Conservation (phyloP, 2,329 filamentous ascomycete genomes). For the Verruconis gallopava region DNA sequence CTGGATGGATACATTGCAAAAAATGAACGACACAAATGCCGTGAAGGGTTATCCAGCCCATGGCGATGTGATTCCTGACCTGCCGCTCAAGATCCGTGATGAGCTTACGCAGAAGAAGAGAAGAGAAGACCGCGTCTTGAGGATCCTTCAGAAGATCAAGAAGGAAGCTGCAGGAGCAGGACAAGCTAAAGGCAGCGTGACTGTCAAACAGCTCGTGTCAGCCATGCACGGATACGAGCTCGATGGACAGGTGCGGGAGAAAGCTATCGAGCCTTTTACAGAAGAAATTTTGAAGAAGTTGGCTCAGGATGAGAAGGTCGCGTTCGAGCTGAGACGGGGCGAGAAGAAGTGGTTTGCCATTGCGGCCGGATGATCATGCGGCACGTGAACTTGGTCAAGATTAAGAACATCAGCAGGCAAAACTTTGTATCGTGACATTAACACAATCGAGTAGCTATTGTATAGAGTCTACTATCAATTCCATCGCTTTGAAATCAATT, state of each 20-base stretch:
- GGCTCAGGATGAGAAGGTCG: conserved; percentile 23
- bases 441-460: too few species aligned
- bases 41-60: conserved; percentile 33
- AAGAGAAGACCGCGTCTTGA: conserved; percentile 13
- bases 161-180: conserved; percentile 6
- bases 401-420: too few species aligned
- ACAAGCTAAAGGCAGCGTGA: conserved; percentile 22
- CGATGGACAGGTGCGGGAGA: conserved; percentile 22
- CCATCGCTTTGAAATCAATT: too few species aligned
- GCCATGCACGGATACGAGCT: conserved; percentile 29
- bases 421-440: too few species aligned
- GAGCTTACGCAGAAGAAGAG: conserved; percentile 27
- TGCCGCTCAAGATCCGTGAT: conserved; percentile 25
- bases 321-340: conserved; percentile 16
- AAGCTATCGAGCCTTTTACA: conserved; percentile 75
- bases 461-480: too few species aligned
- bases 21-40: conserved; percentile 25
- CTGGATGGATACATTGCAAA: conserved; percentile 24
- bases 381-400: too few species aligned
- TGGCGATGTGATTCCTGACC: conserved; percentile 26
- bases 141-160: conserved; percentile 24
- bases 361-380: too few species aligned
- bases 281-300: conserved; percentile 51
- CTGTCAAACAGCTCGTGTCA: conserved; percentile 30
- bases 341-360: conserved; percentile 17